Conservation (phyloP, 306 rosid genomes). For the Oemleria cerasiformis region DNA sequence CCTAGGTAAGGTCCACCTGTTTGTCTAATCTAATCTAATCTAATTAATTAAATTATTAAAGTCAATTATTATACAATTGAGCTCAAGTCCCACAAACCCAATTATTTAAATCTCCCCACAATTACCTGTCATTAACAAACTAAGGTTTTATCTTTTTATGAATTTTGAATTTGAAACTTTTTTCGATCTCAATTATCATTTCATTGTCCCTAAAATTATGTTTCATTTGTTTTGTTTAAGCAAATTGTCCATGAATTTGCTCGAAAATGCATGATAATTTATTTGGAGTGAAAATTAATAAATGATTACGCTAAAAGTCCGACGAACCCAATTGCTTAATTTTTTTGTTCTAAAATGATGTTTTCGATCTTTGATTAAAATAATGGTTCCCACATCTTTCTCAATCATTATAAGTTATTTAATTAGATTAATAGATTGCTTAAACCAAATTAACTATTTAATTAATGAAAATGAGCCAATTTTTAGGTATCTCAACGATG, state of each 20-base stretch:
- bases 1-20: constrained; percentile 46
- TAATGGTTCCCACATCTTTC: not conserved
- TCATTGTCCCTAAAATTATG: too few relatives aligned
- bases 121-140: too few relatives aligned
- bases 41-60: not conserved
- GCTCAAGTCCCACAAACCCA: not conserved
- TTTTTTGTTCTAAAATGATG: too few relatives aligned
- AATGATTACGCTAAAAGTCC: too few relatives aligned
- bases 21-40: not conserved
- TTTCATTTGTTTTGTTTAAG: too few relatives aligned
- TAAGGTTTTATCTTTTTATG: too few relatives aligned
- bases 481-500: constrained; percentile 67
- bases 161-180: too few relatives aligned
- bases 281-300: too few relatives aligned
- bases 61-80: not conserved
- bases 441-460: not conserved
- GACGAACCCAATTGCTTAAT: too few relatives aligned
- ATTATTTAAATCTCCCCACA: not conserved
- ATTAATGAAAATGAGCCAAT: not conserved
- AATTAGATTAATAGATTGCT: not conserved
- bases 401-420: constrained; percentile 13
- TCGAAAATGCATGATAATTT: too few relatives aligned
- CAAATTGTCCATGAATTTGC: too few relatives aligned
- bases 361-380: not conserved
- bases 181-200: too few relatives aligned